phyloP scores from a whole-genome alignment of 1,139 yeast species.

The Pichia sp. region DNA sequence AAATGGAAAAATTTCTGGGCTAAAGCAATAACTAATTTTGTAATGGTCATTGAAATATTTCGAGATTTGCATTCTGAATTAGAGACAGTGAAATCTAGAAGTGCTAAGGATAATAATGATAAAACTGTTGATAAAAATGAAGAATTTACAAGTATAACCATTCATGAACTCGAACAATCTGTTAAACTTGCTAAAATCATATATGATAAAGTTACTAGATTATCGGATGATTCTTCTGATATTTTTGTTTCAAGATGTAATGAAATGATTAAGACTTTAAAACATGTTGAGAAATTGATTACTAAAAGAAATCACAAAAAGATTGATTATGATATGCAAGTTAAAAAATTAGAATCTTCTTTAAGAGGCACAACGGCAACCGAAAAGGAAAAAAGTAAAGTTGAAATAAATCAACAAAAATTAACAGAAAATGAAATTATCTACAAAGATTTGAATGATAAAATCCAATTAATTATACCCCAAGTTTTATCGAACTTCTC shows the following conservation, averaged over 20 bases:
- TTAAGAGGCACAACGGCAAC: slow-evolving; percentile 32
- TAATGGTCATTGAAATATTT: slow-evolving; percentile 31
- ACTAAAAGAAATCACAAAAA: slow-evolving; percentile 41
- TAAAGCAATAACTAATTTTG: slow-evolving; percentile 32
- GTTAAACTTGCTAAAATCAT: slow-evolving; percentile 31
- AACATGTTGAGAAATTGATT: slow-evolving; percentile 36
- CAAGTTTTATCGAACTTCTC: slow-evolving; percentile 41
- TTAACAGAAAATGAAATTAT: slow-evolving; percentile 31
- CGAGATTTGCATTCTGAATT: slow-evolving; percentile 34
- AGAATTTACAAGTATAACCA: slow-evolving; percentile 24
- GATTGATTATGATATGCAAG: slow-evolving; percentile 36
- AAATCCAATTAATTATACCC: slow-evolving; percentile 39
- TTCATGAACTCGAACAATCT: slow-evolving; percentile 26
- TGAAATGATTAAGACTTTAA: slow-evolving; percentile 37
- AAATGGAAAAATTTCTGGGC: slow-evolving; percentile 37
- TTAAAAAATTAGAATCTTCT: slow-evolving; percentile 36
- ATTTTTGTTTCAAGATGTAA: slow-evolving; percentile 33
- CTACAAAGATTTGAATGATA: slow-evolving; percentile 36
- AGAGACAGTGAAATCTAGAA: neutral
- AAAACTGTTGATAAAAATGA: slow-evolving; percentile 18
- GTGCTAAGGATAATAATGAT: neutral
- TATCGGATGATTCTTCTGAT: slow-evolving; percentile 33
- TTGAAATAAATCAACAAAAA: slow-evolving; percentile 32
- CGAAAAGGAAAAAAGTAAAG: slow-evolving; percentile 36
- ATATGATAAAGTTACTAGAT: slow-evolving; percentile 28